Base-by-base conservation (phyloP, 148 eudicot species). In the Chenopodium suecicum region DNA sequence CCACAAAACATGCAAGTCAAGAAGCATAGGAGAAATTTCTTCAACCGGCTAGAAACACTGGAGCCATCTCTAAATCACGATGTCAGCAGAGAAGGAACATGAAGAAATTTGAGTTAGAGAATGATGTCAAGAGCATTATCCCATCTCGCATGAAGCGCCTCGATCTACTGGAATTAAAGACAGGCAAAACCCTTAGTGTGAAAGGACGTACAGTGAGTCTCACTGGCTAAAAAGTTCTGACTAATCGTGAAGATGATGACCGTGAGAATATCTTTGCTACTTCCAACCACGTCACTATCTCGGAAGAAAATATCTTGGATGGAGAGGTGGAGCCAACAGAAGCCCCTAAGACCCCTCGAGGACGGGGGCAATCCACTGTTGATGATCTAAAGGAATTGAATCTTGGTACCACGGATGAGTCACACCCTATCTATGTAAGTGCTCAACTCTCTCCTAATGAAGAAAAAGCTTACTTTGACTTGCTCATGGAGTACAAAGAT, bases 351-450 rank as follows among this genome's bases (percentile, higher is more conserved):
- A 23, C 17, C 12, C 17, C 25, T 76, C 5, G 70, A 76, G 4
- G 80, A 77, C 17, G 75, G 67, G 75, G 41, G 67, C 75, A 79
- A 32, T 29, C 67, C 1, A 79, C 75, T 1, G 4, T 79, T 2
- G 81, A 79, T 2, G 52, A 79, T 3, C 17, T 79, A 20, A 80
- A 56, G 19, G 76, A 80, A 12, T 12, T 70, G 19, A 71, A 56
- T 7, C 16, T 37, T 0, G 54, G 82, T 4, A 80, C 58, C 4
- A 0, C 10, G 3, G 70, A 58, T 1, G 70, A 77, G 13, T 60
- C 63, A 16, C 14, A 48, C 1, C 73, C 47, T 0, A 29, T 78
- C 16, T 80, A 73, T 63, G 63, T 73, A 1, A 80, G 63, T n/a
- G 25, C 72, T 9, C 1, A 27, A 0, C 72, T 73, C 2, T 23